Evolutionary conservation across 108 stramenopile species (phyloP).

Genomic region (Asterionellopsis glacialis): DNA sequence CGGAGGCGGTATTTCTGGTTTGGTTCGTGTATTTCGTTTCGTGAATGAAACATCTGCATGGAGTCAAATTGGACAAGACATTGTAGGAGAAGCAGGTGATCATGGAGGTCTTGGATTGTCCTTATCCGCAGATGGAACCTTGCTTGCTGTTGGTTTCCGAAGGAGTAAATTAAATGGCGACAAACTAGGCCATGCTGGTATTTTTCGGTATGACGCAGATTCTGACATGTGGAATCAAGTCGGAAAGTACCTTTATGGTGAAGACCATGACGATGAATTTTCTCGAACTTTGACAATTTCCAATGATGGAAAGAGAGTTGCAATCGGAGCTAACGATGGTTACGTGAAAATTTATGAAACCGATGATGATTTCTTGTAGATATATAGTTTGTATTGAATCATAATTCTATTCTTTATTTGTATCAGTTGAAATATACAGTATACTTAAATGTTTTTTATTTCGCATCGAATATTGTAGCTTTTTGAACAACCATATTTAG

Average conservation of each 20-base stretch:
- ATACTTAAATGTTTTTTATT: no score
- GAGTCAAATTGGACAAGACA: slow-evolving; percentile 1
- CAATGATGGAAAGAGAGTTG: neutral
- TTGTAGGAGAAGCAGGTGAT: slow-evolving; percentile 1
- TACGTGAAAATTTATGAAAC: no score
- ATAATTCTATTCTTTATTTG: no score
- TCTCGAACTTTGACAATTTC: neutral
- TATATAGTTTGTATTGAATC: no score
- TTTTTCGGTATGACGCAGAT: neutral
- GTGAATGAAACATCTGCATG: neutral
- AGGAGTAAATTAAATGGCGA: no score
- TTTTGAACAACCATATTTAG: no score
- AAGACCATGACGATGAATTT: neutral
- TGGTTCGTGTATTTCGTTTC: neutral
- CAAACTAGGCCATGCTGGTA: neutral
- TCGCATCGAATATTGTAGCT: no score
- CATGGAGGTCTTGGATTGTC: neutral
- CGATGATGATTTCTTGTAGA: no score
- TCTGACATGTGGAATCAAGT: neutral
- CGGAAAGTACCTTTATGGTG: neutral
- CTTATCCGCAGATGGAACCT: neutral
- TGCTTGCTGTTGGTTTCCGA: no score
- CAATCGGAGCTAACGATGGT: neutral
- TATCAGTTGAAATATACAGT: no score
- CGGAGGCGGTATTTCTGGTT: neutral